These are phyloP conservation scores for Mycena sp. DNA, from an alignment of 1,284 basidiomycete genomes.

Conservation along the genomic window DNA sequence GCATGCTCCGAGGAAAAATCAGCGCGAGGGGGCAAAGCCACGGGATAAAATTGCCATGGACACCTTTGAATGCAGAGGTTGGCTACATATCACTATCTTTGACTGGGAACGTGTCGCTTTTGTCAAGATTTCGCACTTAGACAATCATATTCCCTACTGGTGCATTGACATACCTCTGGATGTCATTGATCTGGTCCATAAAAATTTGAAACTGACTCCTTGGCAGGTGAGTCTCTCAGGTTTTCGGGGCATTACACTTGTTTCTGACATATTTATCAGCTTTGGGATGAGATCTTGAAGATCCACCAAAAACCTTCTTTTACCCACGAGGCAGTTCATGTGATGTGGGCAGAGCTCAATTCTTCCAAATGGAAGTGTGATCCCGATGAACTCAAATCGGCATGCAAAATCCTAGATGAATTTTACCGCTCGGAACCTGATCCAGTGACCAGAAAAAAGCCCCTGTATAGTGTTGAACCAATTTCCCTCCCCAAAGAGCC, in stretches of 20 bases:
- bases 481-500: slow-evolving; percentile 19
- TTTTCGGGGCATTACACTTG: neutral
- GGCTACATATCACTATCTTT: slow-evolving; percentile 57
- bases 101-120: neutral
- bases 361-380: slow-evolving; percentile 32
- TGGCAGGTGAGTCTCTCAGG: slow-evolving; percentile 4
- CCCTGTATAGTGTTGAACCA: slow-evolving; percentile 24
- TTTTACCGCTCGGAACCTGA: neutral
- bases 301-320: slow-evolving; percentile 25
- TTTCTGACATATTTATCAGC: slow-evolving; percentile 11
- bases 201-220: slow-evolving; percentile 4
- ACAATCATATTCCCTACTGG: slow-evolving; percentile 1
- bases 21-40: slow-evolving; percentile 51
- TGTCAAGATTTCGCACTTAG: neutral
- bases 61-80: neutral
- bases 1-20: neutral
- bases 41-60: slow-evolving; percentile 49
- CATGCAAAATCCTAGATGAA: slow-evolving; percentile 24
- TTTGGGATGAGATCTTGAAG: slow-evolving; percentile 34
- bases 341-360: slow-evolving; percentile 25
- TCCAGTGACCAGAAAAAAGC: neutral
- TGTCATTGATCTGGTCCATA: neutral
- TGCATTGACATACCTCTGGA: neutral
- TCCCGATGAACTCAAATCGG: slow-evolving; percentile 15
- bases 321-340: slow-evolving; percentile 23